These are phyloP conservation scores for Fusarium succisae DNA, from an alignment of 2,329 filamentous ascomycete genomes.

Conservation along the genomic window DNA sequence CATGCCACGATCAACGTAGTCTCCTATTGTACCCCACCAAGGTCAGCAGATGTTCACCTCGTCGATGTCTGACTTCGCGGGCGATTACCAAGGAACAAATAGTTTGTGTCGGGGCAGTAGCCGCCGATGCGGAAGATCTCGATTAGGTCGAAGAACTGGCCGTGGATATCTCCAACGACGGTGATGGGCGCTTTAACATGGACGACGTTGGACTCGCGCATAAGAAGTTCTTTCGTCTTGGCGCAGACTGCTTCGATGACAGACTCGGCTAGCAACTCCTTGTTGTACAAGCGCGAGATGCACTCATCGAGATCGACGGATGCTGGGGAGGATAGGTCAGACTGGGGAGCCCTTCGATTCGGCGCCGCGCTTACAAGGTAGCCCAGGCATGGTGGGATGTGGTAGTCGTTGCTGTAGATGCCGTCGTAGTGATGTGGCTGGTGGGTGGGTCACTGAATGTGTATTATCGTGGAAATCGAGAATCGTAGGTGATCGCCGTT, in stretches of 20 bases:
- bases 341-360: conserved; percentile 1
- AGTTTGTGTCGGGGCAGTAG: conserved; percentile 97
- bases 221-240: conserved; percentile 97
- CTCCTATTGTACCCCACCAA: conserved; percentile 63
- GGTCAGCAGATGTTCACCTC: conserved; percentile 14
- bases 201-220: conserved; percentile 99
- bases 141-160: conserved; percentile 98
- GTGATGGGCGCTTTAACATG: conserved; percentile 96
- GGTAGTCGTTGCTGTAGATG: conserved; percentile 1
- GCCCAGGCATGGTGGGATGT: conserved; percentile 61
- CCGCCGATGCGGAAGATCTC: conserved; percentile 99
- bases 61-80: background rate
- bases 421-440: background rate
- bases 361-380: conserved; percentile 58
- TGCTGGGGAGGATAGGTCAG: conserved; percentile 60
- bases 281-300: conserved; percentile 95
- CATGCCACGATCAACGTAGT: conserved; percentile 98
- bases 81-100: conserved; percentile 86
- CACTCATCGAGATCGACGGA: conserved; percentile 99
- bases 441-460: conserved; percentile 8
- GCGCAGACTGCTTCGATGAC: conserved; percentile 99
- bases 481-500: conserved; percentile 47
- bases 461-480: conserved; percentile 13
- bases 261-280: conserved; percentile 95
- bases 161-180: conserved; percentile 97